Evolutionary conservation across 2,329 filamentous ascomycete genomes (phyloP).

Genomic region (Karstenula rhodostoma): DNA sequence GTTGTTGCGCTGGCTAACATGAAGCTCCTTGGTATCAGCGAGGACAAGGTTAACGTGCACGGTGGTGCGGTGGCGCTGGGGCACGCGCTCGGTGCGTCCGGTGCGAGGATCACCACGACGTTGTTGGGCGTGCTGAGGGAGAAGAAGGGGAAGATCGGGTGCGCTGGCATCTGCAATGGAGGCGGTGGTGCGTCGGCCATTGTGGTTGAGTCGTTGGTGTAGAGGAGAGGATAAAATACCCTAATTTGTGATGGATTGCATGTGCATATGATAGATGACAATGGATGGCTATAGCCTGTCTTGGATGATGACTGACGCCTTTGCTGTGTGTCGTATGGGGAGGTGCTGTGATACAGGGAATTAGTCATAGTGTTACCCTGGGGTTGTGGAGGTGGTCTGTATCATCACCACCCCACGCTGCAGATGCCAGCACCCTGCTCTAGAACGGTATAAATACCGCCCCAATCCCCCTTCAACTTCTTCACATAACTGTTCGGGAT

Average conservation of each 20-base stretch:
- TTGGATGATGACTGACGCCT: not conserved
- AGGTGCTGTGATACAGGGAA: no score
- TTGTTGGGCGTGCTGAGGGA: slow-evolving; percentile 86
- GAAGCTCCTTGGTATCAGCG: slow-evolving; percentile 81
- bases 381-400: no score
- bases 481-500: no score
- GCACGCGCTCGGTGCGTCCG: slow-evolving; percentile 92
- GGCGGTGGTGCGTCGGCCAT: slow-evolving; percentile 94
- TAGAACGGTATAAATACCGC: not conserved
- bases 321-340: not conserved
- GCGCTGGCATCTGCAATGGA: slow-evolving; percentile 96
- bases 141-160: slow-evolving; percentile 92
- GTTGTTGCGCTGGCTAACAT: slow-evolving; percentile 96
- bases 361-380: no score
- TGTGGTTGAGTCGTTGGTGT: slow-evolving; percentile 74
- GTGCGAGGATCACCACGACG: slow-evolving; percentile 91
- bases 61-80: slow-evolving; percentile 96
- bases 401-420: not conserved
- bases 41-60: slow-evolving; percentile 92
- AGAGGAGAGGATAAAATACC: slow-evolving; percentile 18
- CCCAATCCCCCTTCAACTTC: not conserved
- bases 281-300: not conserved
- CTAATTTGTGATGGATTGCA: slow-evolving; percentile 6
- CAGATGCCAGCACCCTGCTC: not conserved
- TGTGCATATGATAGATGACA: slow-evolving; percentile 5